Conservation (phyloP, 202 grass and related monocot genomes). For the Dendrocalamus latiflorus region DNA sequence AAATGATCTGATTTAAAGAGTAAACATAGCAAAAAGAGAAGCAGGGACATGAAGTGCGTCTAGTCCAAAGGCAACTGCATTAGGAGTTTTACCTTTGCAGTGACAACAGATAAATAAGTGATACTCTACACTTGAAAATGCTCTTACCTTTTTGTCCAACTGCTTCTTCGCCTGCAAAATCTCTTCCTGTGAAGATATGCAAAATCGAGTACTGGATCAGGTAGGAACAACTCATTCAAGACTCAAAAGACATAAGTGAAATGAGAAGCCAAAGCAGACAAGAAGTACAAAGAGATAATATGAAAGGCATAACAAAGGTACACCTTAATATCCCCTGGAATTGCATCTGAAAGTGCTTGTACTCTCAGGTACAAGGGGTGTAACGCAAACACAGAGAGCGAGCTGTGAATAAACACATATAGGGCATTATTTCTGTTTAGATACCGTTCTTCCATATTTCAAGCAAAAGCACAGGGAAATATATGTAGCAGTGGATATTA, state of each 20-base stretch:
- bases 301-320: slow-evolving; percentile 24
- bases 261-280: slow-evolving; percentile 7
- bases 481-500: slow-evolving; percentile 15
- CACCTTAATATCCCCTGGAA: slow-evolving; percentile 81
- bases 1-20: neutral
- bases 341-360: slow-evolving; percentile 76
- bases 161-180: slow-evolving; percentile 61
- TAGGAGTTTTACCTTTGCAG: neutral
- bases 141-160: slow-evolving; percentile 77
- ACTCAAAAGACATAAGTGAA: slow-evolving; percentile 6
- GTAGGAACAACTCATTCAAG: neutral
- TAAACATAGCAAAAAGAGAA: neutral
- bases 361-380: slow-evolving; percentile 96
- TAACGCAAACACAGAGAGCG: slow-evolving; percentile 93
- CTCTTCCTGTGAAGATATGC: slow-evolving; percentile 54
- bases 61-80: neutral
- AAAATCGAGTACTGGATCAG: slow-evolving; percentile 5
- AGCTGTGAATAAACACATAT: slow-evolving; percentile 49
- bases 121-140: slow-evolving; percentile 9
- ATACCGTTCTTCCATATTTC: neutral
- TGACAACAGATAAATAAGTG: neutral
- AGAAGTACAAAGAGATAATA: neutral
- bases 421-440: slow-evolving; percentile 21
- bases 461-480: neutral
- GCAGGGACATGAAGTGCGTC: neutral